Percentiles rank a stretch among this genome's conserved stretches.
Evolutionary conservation across 164 flowering plant genomes (phyloP).

Genomic region (Liriodendron chinense): DNA sequence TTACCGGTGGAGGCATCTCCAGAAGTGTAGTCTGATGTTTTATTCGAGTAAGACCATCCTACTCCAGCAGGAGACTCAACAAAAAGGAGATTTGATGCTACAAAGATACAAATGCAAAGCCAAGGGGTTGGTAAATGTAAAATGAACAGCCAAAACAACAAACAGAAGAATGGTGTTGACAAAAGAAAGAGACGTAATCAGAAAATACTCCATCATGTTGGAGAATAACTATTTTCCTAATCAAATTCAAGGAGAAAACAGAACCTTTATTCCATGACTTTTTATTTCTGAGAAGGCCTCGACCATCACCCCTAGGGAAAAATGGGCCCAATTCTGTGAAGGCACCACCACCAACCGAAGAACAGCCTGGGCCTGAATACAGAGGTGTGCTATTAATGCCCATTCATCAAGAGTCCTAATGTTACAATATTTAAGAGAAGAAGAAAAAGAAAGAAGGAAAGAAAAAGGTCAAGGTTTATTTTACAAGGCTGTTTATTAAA

Average conservation of each 20-base stretch:
- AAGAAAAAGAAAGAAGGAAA: no score
- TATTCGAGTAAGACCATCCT: slow-evolving; percentile 98
- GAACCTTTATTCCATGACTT: slow-evolving; percentile 93
- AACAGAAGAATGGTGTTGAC: background rate
- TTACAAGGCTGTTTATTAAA: no score
- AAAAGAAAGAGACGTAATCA: background rate
- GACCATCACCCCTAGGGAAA: slow-evolving; percentile 88
- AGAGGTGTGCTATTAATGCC: background rate
- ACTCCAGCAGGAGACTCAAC: slow-evolving; percentile 99
- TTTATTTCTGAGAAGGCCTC: slow-evolving; percentile 66
- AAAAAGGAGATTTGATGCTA: slow-evolving; percentile 89
- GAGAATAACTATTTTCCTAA: background rate
- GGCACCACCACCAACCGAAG: slow-evolving; percentile 95
- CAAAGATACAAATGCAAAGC: slow-evolving; percentile 9
- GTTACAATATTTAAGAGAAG: no score
- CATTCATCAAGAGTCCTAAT: no score
- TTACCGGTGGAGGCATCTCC: slow-evolving; percentile 86
- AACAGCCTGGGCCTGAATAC: slow-evolving; percentile 91
- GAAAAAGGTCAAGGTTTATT: no score
- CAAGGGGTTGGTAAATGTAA: background rate
- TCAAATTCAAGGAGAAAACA: background rate
- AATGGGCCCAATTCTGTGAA: slow-evolving; percentile 98
- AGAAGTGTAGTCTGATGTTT: slow-evolving; percentile 59
- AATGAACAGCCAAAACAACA: background rate
- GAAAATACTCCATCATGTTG: background rate